Evolutionary conservation across 139 green algal species (phyloP).

Genomic region (Chlorella sorokiniana): DNA sequence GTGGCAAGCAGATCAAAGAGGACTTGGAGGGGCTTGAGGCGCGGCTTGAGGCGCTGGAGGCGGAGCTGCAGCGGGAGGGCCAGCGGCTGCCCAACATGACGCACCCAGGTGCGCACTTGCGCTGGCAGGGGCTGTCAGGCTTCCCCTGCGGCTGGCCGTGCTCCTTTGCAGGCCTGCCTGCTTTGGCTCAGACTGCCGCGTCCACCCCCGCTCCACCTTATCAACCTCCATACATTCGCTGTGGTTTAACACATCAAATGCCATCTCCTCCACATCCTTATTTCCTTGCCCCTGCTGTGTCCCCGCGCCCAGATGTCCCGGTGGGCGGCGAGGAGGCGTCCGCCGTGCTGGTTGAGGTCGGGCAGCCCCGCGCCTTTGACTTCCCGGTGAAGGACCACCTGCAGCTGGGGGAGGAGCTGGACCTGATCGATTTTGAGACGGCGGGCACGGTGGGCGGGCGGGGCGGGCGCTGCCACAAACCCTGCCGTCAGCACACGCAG

Average conservation of each 20-base stretch:
- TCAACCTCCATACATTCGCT: too few relatives aligned
- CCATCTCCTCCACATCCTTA: too few relatives aligned
- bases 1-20: constrained; percentile 92
- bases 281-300: neutral
- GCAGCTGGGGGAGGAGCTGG: constrained; percentile 72
- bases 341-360: constrained; percentile 50
- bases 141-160: too few relatives aligned
- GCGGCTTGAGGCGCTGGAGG: constrained; percentile 62
- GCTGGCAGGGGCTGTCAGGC: neutral
- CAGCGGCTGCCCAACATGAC: constrained; percentile 94
- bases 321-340: constrained; percentile 84
- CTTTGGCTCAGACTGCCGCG: too few relatives aligned
- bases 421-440: constrained; percentile 89
- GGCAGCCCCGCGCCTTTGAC: constrained; percentile 62
- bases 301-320: constrained; percentile 53
- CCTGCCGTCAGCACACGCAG: too few relatives aligned
- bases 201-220: too few relatives aligned
- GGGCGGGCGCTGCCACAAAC: neutral
- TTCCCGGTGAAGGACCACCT: constrained; percentile 88
- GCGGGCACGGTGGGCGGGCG: constrained; percentile 70
- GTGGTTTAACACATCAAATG: too few relatives aligned
- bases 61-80: constrained; percentile 85
- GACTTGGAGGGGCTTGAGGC: constrained; percentile 78
- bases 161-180: too few relatives aligned
- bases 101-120: constrained; percentile 69